These are phyloP conservation scores for Gracilaria gracilis DNA, from an alignment of 23 red algal species.

Conservation along the genomic window DNA sequence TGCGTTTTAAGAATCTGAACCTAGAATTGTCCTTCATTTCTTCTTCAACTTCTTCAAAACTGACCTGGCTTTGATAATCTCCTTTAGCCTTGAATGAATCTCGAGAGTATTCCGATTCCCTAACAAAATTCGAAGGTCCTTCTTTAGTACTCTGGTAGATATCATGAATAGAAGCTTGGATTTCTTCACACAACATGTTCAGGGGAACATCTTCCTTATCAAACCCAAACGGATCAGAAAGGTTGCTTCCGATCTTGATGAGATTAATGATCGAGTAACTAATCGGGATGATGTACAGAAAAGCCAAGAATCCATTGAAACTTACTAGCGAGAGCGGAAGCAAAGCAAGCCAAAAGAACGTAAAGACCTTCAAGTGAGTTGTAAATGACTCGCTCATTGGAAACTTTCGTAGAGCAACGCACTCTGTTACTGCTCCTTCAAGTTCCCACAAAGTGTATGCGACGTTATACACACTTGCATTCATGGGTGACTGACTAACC, in stretches of 20 bases:
- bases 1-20: not conserved
- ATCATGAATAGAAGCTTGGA: slow-evolving; percentile 26
- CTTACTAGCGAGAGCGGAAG: slow-evolving; percentile 34
- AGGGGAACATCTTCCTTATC: slow-evolving; percentile 53
- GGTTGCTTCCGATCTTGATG: slow-evolving; percentile 43
- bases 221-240: slow-evolving; percentile 55
- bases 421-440: slow-evolving; percentile 18
- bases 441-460: slow-evolving; percentile 29
- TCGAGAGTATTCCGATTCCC: slow-evolving; percentile 15
- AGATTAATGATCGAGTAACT: slow-evolving; percentile 53
- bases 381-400: slow-evolving; percentile 47
- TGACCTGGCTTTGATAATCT: too few species aligned
- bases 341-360: slow-evolving; percentile 48
- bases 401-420: slow-evolving; percentile 57
- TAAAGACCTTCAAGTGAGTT: slow-evolving; percentile 51
- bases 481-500: not conserved
- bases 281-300: slow-evolving; percentile 54
- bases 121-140: not conserved
- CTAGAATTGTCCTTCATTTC: not conserved
- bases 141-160: not conserved
- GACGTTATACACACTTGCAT: not conserved
- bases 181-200: slow-evolving; percentile 41
- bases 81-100: slow-evolving; percentile 29
- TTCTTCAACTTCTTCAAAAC: too few species aligned
- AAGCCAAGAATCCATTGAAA: slow-evolving; percentile 47